Evolutionary conservation across 1,284 basidiomycete species (phyloP).

Genomic region (Sanghuangporus weigelae): DNA sequence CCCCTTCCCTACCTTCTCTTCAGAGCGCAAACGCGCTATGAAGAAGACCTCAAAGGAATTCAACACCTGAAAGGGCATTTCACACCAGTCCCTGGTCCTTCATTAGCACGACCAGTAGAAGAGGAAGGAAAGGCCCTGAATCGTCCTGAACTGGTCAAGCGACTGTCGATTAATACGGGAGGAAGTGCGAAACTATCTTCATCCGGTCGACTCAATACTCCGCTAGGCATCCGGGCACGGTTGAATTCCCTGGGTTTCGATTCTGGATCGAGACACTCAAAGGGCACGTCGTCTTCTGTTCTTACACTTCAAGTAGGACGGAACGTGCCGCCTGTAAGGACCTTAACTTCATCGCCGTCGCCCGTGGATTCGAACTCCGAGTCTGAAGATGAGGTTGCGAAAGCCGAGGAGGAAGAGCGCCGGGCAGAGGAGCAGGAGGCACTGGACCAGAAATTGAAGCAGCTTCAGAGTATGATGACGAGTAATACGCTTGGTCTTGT

Average conservation of each 20-base stretch:
- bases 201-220: slow-evolving; percentile 40
- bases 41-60: slow-evolving; percentile 72
- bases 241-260: slow-evolving; percentile 58
- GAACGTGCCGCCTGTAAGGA: slow-evolving; percentile 21
- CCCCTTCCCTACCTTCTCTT: slow-evolving; percentile 78
- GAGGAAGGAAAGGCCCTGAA: slow-evolving; percentile 27
- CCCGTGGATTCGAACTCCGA: slow-evolving; percentile 44
- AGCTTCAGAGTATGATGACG: slow-evolving; percentile 65
- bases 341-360: slow-evolving; percentile 35
- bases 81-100: slow-evolving; percentile 35
- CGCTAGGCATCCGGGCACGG: slow-evolving; percentile 59
- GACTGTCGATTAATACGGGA: slow-evolving; percentile 26
- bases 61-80: slow-evolving; percentile 61
- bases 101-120: slow-evolving; percentile 30
- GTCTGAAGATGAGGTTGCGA: slow-evolving; percentile 48
- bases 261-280: slow-evolving; percentile 40
- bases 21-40: slow-evolving; percentile 71
- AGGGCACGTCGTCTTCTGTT: slow-evolving; percentile 59
- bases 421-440: slow-evolving; percentile 62
- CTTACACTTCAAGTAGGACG: slow-evolving; percentile 54
- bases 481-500: slow-evolving; percentile 68
- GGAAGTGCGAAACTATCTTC: slow-evolving; percentile 25
- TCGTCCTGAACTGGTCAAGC: slow-evolving; percentile 28
- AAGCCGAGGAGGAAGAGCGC: slow-evolving; percentile 61
- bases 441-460: slow-evolving; percentile 56